A percentile compares a stretch with the other conserved stretches of the same genome.
These are phyloP conservation scores for Catunica adiposa DNA, from an alignment of 2,329 filamentous ascomycete species.

Conservation along the genomic window DNA sequence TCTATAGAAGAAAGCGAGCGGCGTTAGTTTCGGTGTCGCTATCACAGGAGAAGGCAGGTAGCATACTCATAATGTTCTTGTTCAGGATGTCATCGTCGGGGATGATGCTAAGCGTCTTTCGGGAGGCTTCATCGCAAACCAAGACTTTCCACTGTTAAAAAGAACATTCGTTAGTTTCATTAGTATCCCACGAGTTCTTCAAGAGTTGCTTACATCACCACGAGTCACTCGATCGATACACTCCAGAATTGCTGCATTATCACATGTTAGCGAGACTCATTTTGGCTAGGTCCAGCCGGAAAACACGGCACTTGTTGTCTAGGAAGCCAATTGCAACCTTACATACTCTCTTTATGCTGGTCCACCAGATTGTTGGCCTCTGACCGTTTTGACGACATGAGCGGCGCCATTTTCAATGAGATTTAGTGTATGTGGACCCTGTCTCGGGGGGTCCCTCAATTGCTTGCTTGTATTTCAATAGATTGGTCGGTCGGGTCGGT, in stretches of 20 bases:
- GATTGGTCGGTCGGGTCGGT: too few species aligned
- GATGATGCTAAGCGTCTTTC: constrained; percentile 74
- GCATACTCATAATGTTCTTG: constrained; percentile 81
- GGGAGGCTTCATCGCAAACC: constrained; percentile 69
- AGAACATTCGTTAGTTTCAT: neutral
- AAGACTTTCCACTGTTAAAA: constrained; percentile 78
- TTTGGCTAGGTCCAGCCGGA: neutral
- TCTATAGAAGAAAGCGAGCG: constrained; percentile 38
- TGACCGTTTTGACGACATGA: constrained; percentile 39
- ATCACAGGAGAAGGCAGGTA: constrained; percentile 8
- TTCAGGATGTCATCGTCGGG: constrained; percentile 96
- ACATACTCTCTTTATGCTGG: constrained; percentile 46
- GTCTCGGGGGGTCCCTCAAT: too few species aligned
- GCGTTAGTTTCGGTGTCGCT: neutral
- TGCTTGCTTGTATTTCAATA: too few species aligned
- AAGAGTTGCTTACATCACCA: constrained; percentile 44
- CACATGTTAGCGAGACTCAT: constrained; percentile 20
- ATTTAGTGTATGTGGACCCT: too few species aligned
- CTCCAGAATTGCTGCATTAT: constrained; percentile 42
- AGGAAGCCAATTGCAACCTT: neutral
- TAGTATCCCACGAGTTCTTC: neutral
- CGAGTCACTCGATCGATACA: constrained; percentile 63
- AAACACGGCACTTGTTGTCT: neutral
- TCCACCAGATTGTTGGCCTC: too few species aligned
- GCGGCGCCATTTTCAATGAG: too few species aligned